Evolutionary conservation across 345 rosid species (phyloP).

Genomic region (Lepidium sativum): DNA sequence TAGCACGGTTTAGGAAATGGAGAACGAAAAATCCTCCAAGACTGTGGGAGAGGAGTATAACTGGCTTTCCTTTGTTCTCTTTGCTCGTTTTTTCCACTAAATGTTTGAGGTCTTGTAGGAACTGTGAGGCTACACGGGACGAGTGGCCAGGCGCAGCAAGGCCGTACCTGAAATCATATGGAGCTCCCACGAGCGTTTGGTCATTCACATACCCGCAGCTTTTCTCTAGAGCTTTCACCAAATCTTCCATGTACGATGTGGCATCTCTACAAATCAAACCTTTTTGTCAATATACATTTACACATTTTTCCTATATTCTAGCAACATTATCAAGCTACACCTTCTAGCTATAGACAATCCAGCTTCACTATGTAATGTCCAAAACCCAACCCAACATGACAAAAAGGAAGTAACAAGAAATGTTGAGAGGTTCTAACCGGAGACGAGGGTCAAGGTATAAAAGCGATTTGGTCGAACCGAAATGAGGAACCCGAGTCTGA

Average conservation of each 20-base stretch:
- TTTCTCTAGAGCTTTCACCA: conserved; percentile 51
- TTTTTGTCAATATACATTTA: neutral
- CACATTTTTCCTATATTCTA: neutral
- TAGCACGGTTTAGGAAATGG: conserved; percentile 54
- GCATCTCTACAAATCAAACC: conserved; percentile 10
- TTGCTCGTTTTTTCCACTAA: conserved; percentile 53
- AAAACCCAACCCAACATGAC: neutral
- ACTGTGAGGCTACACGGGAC: conserved; percentile 54
- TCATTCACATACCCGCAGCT: conserved; percentile 49
- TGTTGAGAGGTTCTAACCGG: conserved; percentile 36
- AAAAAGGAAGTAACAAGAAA: neutral
- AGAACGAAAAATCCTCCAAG: conserved; percentile 77
- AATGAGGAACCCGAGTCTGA: conserved; percentile 49
- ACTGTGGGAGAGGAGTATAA: conserved; percentile 70
- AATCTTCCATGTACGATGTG: conserved; percentile 60
- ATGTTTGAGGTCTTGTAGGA: conserved; percentile 46
- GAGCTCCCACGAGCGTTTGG: conserved; percentile 66
- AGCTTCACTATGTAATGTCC: neutral
- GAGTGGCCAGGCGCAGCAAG: conserved; percentile 63
- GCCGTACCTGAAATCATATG: conserved; percentile 87
- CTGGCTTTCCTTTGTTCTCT: conserved; percentile 56
- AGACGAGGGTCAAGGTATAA: conserved; percentile 60
- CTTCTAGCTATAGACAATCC: neutral
- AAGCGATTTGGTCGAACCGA: conserved; percentile 70
- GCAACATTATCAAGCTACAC: neutral